Evolutionary conservation across 192 early-diverging fungal genomes (phyloP), one percentile per base, ranked within the genome.

Genomic region (Coemansia sp.): DNA sequence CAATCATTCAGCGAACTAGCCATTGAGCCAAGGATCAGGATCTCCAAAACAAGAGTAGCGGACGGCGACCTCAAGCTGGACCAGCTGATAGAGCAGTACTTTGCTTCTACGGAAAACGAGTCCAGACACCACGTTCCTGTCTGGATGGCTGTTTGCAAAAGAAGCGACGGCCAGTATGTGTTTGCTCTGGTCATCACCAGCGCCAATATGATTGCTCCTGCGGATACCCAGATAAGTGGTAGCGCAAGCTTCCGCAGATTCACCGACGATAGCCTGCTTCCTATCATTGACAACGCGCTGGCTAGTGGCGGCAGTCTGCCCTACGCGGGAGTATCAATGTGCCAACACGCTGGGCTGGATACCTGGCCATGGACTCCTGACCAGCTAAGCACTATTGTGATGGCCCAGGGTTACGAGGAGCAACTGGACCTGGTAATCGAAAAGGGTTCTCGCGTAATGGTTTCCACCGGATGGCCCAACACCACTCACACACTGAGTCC

Each of bases 1-100:
- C 57, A 67, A 2, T 14, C 71, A 0, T 81, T 81, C 37, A 68
- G 69, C 22, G 54, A 70, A 18, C 34, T 48, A 20, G 64, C 45
- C n/a, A 48, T 81, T 36, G 79, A 81, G 71, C 79, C 79, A 22
- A 64, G 68, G 2, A 18, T 81, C 12, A 57, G 79, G 0, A 71
- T 75, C 1, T 68, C 73, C 22, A 75, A 75, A 65, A 51, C n/a
- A 4, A 74, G 79, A n/a, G n/a, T 61, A 3, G n/a, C 34, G 0
- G 39, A 22, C 3, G 11, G n/a, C 5, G 14, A 64, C 18, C 5
- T 65, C 20, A 59, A 53, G 2, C 28, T 64, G 18, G 76, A 72
- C 20, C 37, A 54, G 35, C 66, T 81, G 3, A 67, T 81, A 4
- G 57, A 59, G 56, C 67, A 73, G 71, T 60, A 68, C 54, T 61